Conservation (phyloP, 2,329 filamentous ascomycete species). For the Penicillium paneum region DNA sequence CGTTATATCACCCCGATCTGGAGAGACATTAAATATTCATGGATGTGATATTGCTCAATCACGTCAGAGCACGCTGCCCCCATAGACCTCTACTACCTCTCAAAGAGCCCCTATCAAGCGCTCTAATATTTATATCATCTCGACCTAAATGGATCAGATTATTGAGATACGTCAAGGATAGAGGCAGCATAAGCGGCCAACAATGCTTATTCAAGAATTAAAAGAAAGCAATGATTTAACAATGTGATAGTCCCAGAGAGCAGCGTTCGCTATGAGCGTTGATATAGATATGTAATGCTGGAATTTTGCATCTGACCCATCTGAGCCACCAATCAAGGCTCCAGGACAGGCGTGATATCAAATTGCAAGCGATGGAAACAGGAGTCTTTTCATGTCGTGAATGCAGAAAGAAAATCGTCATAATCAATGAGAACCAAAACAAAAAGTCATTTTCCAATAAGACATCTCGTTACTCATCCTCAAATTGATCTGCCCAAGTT, state of each 20-base stretch:
- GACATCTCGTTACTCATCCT: conserved; percentile 14
- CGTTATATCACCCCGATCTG: too few species aligned
- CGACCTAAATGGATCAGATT: too few species aligned
- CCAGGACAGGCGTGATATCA: conserved; percentile 15
- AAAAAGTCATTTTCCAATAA: neutral
- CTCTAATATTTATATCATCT: too few species aligned
- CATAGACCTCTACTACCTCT: too few species aligned
- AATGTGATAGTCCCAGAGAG: neutral
- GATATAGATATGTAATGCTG: neutral
- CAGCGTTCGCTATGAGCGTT: neutral
- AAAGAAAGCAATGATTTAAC: too few species aligned
- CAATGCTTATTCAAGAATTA: too few species aligned
- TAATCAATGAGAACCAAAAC: neutral
- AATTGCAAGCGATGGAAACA: conserved; percentile 8
- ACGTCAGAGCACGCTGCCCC: too few species aligned
- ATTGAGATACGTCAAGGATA: too few species aligned
- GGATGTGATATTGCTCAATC: too few species aligned
- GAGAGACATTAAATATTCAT: too few species aligned
- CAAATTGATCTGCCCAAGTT: conserved; percentile 36
- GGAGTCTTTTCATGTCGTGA: conserved; percentile 15
- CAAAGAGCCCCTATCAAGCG: too few species aligned
- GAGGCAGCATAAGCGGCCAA: too few species aligned
- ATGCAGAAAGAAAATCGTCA: conserved; percentile 11
- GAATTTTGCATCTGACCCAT: neutral
- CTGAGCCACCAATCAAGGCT: neutral